phyloP scores from a whole-genome alignment of 352 stramenopile genomes.

The Phytophthora citrophthora region DNA sequence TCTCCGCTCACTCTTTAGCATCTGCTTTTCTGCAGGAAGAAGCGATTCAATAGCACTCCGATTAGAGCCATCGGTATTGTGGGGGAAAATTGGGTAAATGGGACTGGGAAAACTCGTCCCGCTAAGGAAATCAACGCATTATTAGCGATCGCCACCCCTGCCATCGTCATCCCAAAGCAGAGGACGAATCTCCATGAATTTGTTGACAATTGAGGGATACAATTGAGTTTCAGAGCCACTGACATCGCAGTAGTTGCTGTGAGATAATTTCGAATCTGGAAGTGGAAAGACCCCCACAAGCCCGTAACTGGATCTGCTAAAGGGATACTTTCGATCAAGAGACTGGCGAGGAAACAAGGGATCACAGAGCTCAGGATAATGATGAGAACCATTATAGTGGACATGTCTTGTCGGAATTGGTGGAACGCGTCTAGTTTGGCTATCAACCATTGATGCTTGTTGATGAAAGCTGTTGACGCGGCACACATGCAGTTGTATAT shows the following conservation, averaged over 20 bases:
- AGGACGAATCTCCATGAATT: conserved; percentile 15
- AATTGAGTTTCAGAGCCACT: conserved; percentile 23
- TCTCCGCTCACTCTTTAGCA: conserved; percentile 7
- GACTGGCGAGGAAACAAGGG: conserved; percentile 22
- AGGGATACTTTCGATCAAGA: conserved; percentile 34
- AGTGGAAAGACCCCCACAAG: conserved; percentile 21
- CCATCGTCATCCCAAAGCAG: conserved; percentile 9
- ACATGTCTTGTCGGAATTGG: too few species aligned
- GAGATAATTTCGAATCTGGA: conserved; percentile 34
- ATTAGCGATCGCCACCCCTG: conserved; percentile 16
- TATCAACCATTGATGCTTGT: background rate
- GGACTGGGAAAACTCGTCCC: conserved; percentile 35
- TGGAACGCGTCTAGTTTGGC: conserved; percentile 42
- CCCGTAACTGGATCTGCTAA: conserved; percentile 23
- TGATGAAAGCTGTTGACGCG: too few species aligned
- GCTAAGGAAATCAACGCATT: conserved; percentile 10
- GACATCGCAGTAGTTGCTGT: conserved; percentile 8
- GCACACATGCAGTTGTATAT: too few species aligned
- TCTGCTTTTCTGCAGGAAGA: background rate
- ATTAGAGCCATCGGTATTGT: conserved; percentile 18
- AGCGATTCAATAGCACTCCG: conserved; percentile 8
- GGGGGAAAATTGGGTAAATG: conserved; percentile 29
- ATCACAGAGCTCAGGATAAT: conserved; percentile 10
- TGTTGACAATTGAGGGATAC: conserved; percentile 25
- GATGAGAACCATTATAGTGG: conserved; percentile 2